Base-by-base conservation (phyloP, 2,329 filamentous ascomycete species). In the Alternaria consortialis region DNA sequence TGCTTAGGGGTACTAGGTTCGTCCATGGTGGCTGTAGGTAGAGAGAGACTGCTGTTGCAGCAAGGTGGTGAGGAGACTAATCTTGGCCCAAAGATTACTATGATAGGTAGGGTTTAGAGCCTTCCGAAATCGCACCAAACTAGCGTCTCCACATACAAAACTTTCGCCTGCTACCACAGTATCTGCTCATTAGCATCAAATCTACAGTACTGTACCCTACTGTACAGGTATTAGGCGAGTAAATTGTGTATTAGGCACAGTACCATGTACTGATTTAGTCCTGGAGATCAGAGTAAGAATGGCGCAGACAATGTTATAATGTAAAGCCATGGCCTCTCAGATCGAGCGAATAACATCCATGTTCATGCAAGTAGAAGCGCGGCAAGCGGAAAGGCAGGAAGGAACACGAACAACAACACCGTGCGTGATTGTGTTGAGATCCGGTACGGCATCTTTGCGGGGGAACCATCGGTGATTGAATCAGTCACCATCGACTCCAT, bases 351-450 rank as follows among this genome's bases (percentile, higher is more conserved):
- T 7, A 37, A 27, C 46, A 8, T 36, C 31, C 20, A 27, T 36
- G 46, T 13, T 36, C 46, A 37, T 17, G 34, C 32, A 37, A 25
- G 46, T 23, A 12, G 17, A 37, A 37, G 20, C 29, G 46, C 17
- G 46, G 13, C 12, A 34, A 15, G 46, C 46, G 46, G 46, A 12
- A 34, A 20, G 20, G 8, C 20, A 50, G 20, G 32, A 36, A 25
- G 7, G 17, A 36, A 48, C 46, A 48, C 46, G 13, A 50, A 37
- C 46, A 50, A 50, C 32, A 50, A 15, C 46, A 50, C 46, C 32
- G 32, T 37, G 46, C 46, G 46, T 31, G 46, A 37, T 37, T 37
- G 13, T 27, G 34, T 37, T 50, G 31, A 36, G 20, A 50, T 27
- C 46, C 31, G 8, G 34, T 23, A 37, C 31, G 46, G 46, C 46